phyloP scores from a whole-genome alignment of 192 early-diverging fungal species.

The Umbelopsis sp. region DNA sequence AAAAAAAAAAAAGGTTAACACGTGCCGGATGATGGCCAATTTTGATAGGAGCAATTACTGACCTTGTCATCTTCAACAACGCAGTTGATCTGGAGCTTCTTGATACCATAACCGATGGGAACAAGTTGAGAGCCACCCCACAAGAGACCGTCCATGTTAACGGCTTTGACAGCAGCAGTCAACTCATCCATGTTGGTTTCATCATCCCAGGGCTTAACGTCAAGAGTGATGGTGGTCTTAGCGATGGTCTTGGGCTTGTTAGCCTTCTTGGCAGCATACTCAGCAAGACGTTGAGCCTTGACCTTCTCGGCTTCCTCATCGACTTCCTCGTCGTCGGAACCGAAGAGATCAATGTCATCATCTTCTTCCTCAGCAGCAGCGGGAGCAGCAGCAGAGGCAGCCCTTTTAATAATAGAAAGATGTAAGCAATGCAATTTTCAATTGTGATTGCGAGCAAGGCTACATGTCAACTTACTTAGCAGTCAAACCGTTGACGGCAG shows the following conservation, averaged over 20 bases:
- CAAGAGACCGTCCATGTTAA: conserved; percentile 80
- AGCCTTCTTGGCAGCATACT: conserved; percentile 91
- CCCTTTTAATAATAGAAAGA: conserved; percentile 21
- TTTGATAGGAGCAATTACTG: conserved; percentile 29
- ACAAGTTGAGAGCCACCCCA: conserved; percentile 80
- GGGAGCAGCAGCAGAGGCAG: conserved; percentile 53
- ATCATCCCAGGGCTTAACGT: conserved; percentile 96
- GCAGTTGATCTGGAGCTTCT: conserved; percentile 87
- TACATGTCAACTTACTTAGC: conserved; percentile 47
- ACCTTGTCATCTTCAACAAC: conserved; percentile 91
- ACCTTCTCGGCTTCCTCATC: conserved; percentile 90
- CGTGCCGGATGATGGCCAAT: conserved; percentile 1
- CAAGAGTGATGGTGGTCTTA: conserved; percentile 87
- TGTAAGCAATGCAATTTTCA: not conserved
- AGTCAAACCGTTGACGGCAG: conserved; percentile 50
- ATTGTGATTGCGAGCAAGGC: not conserved
- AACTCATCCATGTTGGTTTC: conserved; percentile 83
- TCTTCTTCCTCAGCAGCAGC: conserved; percentile 79
- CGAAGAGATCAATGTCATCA: conserved; percentile 95
- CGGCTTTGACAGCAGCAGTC: conserved; percentile 64
- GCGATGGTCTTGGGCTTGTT: conserved; percentile 81
- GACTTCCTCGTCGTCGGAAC: conserved; percentile 89
- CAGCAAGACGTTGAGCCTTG: conserved; percentile 86
- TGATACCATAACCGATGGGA: conserved; percentile 88
- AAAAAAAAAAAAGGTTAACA: not conserved